Evolutionary conservation across 306 rosid genomes (phyloP).

Genomic region (Dryas drummondii): DNA sequence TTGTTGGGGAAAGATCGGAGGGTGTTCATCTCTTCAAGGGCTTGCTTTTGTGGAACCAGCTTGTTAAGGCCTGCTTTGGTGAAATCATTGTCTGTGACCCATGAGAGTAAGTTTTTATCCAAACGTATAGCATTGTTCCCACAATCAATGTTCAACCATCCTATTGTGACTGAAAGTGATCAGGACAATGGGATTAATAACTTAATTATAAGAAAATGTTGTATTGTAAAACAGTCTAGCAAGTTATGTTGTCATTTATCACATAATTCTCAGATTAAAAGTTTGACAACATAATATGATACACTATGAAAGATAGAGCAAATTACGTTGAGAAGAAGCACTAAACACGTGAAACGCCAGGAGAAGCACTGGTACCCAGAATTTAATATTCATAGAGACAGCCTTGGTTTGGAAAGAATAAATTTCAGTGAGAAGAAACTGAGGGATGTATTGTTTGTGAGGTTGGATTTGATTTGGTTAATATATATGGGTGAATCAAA

Average conservation of each 20-base stretch:
- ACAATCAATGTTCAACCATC: constrained; percentile 16
- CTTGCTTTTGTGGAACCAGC: not conserved
- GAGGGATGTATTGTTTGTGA: not conserved
- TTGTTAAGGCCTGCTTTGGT: constrained; percentile 13
- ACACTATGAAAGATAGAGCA: too few relatives aligned
- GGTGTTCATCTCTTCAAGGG: constrained; percentile 12
- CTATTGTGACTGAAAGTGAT: not conserved
- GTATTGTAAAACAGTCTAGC: too few relatives aligned
- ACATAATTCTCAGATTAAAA: not conserved
- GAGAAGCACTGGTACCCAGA: not conserved
- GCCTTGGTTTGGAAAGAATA: too few relatives aligned
- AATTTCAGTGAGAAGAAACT: not conserved
- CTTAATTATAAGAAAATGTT: too few relatives aligned
- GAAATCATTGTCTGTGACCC: constrained; percentile 9
- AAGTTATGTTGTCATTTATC: too few relatives aligned
- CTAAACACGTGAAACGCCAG: not conserved
- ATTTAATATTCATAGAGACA: not conserved
- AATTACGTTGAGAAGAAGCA: not conserved
- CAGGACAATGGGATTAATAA: not conserved
- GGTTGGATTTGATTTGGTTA: not conserved
- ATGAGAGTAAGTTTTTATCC: not conserved
- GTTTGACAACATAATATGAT: not conserved
- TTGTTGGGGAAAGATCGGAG: constrained; percentile 8
- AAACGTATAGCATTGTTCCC: not conserved
- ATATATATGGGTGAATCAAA: not conserved